A percentile compares a stretch with the other conserved stretches of the same genome.
phyloP scores from a whole-genome alignment of 2,329 filamentous ascomycete genomes.

The Tolypocladium paradoxum region DNA sequence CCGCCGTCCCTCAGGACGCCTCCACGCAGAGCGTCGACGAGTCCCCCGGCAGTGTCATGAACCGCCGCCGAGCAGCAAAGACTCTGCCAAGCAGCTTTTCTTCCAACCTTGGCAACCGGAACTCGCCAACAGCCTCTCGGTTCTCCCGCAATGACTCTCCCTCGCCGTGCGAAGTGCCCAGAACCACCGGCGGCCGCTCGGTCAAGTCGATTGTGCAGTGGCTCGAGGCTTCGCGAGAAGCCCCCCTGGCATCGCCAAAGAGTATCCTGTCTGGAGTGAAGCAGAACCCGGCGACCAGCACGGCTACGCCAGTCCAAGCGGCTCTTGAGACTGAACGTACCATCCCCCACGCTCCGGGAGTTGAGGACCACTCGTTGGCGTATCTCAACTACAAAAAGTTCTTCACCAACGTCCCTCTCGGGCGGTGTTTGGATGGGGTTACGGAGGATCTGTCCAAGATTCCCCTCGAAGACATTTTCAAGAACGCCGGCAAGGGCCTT shows the following conservation, averaged over 20 bases:
- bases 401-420: conserved; percentile 18
- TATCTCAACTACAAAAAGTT: conserved; percentile 21
- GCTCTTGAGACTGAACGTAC: background rate
- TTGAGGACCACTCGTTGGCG: conserved; percentile 21
- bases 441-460: background rate
- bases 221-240: conserved; percentile 14
- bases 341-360: conserved; percentile 4
- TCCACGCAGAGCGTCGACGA: background rate
- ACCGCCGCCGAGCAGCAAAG: conserved; percentile 7
- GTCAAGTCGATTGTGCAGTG: conserved; percentile 21
- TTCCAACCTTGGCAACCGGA: conserved; percentile 14
- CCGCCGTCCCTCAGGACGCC: background rate
- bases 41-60: conserved; percentile 5
- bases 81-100: conserved; percentile 17
- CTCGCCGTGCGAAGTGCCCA: background rate
- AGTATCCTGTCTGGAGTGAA: background rate
- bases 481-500: background rate
- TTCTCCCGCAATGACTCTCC: background rate
- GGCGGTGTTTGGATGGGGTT: conserved; percentile 17
- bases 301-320: background rate
- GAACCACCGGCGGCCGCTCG: conserved; percentile 8
- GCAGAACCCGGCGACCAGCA: background rate
- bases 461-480: conserved; percentile 1
- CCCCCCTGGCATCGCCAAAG: background rate
- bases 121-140: background rate